phyloP scores from a whole-genome alignment of 2,329 filamentous ascomycete genomes.

The Acarospora socialis region DNA sequence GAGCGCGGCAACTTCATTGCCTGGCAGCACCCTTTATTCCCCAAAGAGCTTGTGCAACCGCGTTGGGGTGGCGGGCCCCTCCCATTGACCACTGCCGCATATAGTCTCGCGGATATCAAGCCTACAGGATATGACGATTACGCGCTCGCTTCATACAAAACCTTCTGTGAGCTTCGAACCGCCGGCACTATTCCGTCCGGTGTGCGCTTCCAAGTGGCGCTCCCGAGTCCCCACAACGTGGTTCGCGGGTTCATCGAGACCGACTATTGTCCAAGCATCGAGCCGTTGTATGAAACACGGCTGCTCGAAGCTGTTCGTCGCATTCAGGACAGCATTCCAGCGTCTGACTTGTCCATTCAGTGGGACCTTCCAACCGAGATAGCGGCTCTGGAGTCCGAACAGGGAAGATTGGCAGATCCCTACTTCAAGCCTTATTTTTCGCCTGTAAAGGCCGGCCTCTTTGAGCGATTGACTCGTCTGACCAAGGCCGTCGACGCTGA shows the following conservation, averaged over 20 bases:
- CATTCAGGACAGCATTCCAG: conserved; percentile 19
- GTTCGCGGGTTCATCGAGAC: conserved; percentile 11
- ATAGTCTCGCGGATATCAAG: conserved; percentile 9
- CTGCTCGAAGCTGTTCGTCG: conserved; percentile 15
- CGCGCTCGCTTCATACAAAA: conserved; percentile 19
- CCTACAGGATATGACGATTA: conserved; percentile 18
- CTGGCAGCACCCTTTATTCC: conserved; percentile 23
- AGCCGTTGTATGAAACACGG: conserved; percentile 19
- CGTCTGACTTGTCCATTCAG: conserved; percentile 21
- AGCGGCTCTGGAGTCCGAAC: conserved; percentile 18
- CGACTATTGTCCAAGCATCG: conserved; percentile 16
- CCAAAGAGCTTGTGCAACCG: conserved; percentile 9
- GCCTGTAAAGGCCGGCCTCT: conserved; percentile 21
- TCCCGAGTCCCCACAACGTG: conserved; percentile 19
- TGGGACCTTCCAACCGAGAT: conserved; percentile 19
- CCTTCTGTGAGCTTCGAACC: conserved; percentile 15
- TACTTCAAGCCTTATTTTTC: conserved; percentile 23
- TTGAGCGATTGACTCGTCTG: conserved; percentile 21
- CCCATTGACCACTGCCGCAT: too few species aligned
- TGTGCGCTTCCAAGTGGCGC: conserved; percentile 22
- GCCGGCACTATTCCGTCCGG: conserved; percentile 14
- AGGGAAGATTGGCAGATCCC: background rate
- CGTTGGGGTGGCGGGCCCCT: too few species aligned
- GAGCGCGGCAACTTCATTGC: conserved; percentile 21
- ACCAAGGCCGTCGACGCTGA: conserved; percentile 20